phyloP scores from a whole-genome alignment of 208 protist genomes.

The Crithidia expoeki region DNA sequence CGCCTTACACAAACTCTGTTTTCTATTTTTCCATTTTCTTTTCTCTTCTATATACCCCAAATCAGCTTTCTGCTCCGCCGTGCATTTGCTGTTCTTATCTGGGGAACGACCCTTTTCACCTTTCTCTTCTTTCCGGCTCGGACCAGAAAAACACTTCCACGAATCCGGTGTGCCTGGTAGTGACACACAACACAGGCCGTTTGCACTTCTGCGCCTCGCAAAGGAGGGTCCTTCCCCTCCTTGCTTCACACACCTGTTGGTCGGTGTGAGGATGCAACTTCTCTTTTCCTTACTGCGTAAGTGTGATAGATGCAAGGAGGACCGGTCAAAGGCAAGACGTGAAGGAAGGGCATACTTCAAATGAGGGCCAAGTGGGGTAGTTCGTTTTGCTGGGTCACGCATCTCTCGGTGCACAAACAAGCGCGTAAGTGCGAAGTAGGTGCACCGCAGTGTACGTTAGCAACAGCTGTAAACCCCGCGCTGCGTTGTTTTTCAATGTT shows the following conservation, averaged over 20 bases:
- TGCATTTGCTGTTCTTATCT: constrained; percentile 2
- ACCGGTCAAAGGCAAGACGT: too few species aligned
- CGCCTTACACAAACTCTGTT: not conserved
- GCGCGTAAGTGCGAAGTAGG: not conserved
- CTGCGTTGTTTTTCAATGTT: not conserved
- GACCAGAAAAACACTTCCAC: not conserved
- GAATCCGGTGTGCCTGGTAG: too few species aligned
- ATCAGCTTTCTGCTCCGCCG: not conserved
- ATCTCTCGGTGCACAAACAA: not conserved
- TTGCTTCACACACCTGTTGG: too few species aligned
- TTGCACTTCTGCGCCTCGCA: too few species aligned
- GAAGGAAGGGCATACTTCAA: not conserved
- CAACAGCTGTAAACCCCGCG: not conserved
- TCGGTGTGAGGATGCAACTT: too few species aligned
- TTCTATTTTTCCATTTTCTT: constrained; percentile 5
- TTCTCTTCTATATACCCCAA: constrained; percentile 1
- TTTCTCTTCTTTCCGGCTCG: constrained; percentile 1
- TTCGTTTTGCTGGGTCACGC: not conserved
- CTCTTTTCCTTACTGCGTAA: too few species aligned
- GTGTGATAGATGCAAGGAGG: too few species aligned
- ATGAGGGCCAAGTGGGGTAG: too few species aligned
- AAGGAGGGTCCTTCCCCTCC: too few species aligned
- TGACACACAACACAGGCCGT: too few species aligned
- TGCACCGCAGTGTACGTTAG: not conserved
- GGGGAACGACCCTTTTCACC: not conserved